Base-by-base conservation (phyloP, 2,329 filamentous ascomycete species). In the Xenosphaeropsis pyriputrescens region DNA sequence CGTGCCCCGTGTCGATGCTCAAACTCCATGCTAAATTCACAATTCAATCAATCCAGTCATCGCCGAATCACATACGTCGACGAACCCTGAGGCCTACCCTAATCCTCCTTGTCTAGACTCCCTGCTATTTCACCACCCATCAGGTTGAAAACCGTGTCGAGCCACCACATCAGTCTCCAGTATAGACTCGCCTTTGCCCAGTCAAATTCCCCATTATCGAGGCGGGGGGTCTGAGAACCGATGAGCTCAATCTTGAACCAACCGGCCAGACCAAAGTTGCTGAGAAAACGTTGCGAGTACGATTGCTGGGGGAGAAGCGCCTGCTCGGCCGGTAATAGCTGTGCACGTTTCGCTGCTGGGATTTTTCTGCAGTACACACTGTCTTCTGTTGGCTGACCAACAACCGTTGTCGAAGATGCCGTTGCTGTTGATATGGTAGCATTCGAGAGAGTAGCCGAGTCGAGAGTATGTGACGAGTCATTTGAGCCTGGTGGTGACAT, bases 141-240 rank as follows among this genome's bases (percentile, higher is more conserved):
- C 30, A 77, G 58, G 4, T 64, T 60, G 49, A 77, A 74, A 38
- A 64, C 66, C 14, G 62, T 59, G 49, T 79, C 75, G 17, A 79
- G 59, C 61, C 65, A 75, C 60, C 69, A 79, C 47, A 79, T 72
- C 32, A 79, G 50, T 55, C 72, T 73, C 75, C 75, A 80, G 59
- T 79, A 80, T 43, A 79, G 56, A 42, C 73, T 79, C 9, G 75
- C 75, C 34, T 62, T 62, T 32, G 72, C 72, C 65, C 77, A 82
- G 57, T 95, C 88, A 48, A 94, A 88, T 32, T 75, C 75, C 40
- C 83, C 84, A 32, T 70, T 65, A 38, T 85, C 80, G 38, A 69
- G 79, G 32, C 79, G 68, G 6, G 84, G 84, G 30, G 89, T 75
- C 53, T 80, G 70, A 51, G 75, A 76, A 5, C 83, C 83, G 50